These are phyloP conservation scores for Fraxinus floribunda DNA, from an alignment of 305 asterid species.

Conservation along the genomic window DNA sequence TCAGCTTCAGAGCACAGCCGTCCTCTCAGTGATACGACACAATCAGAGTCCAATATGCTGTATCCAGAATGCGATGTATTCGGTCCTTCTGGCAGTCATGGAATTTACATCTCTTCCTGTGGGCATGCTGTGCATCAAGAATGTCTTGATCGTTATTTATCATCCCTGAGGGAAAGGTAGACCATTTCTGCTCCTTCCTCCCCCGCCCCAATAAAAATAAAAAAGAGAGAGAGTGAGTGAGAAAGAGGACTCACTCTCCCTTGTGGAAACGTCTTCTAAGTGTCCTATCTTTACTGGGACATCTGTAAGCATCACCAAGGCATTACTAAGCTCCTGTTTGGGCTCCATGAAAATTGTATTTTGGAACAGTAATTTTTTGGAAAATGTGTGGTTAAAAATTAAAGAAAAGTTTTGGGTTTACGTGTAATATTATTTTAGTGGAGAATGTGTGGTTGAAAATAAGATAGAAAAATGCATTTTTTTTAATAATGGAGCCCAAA, in stretches of 20 bases:
- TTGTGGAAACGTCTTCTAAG: slow-evolving; percentile 15
- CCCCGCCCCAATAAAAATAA: not conserved
- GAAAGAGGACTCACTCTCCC: not conserved
- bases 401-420: too few species aligned
- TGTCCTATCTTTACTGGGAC: not conserved
- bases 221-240: not conserved
- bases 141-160: slow-evolving; percentile 87
- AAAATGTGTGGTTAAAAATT: too few species aligned
- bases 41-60: slow-evolving; percentile 29
- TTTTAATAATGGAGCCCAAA: not conserved
- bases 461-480: not conserved
- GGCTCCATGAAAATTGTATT: too few species aligned
- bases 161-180: slow-evolving; percentile 90
- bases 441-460: not conserved
- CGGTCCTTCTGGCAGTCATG: slow-evolving; percentile 73
- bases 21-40: slow-evolving; percentile 38
- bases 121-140: slow-evolving; percentile 99
- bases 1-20: slow-evolving; percentile 51
- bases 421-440: too few species aligned
- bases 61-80: slow-evolving; percentile 51
- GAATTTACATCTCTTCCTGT: slow-evolving; percentile 84
- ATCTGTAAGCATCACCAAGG: too few species aligned
- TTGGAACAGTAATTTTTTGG: too few species aligned
- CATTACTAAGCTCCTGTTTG: too few species aligned
- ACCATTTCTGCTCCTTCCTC: not conserved